These are phyloP conservation scores for Suillus subaureus DNA, from an alignment of 768 basidiomycete species.

Conservation along the genomic window DNA sequence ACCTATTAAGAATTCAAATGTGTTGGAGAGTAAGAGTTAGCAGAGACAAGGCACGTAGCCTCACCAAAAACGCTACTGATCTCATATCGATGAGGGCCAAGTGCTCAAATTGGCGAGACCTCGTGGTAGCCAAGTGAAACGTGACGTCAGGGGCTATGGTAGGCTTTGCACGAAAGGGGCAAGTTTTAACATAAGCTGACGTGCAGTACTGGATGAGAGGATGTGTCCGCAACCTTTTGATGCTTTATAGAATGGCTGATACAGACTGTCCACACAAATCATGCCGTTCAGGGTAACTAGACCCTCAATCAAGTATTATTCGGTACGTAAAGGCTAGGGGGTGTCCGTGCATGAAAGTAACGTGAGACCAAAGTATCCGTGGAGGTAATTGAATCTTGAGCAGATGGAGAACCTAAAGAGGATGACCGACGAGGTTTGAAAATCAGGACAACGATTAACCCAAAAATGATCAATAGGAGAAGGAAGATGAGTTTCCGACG, in stretches of 20 bases:
- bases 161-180: not conserved
- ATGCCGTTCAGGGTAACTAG: conserved; percentile 4
- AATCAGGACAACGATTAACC: conserved; percentile 83
- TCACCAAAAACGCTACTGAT: conserved; percentile 1
- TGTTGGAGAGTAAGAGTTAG: not conserved
- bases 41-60: not conserved
- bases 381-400: conserved; percentile 21
- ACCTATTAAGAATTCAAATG: not conserved
- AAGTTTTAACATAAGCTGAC: not conserved
- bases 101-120: not conserved
- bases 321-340: not conserved
- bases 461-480: conserved; percentile 86
- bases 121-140: not conserved
- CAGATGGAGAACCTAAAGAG: conserved; percentile 29
- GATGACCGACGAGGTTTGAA: conserved; percentile 78
- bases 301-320: conserved; percentile 8
- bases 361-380: conserved; percentile 32
- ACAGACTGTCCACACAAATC: not conserved
- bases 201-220: not conserved
- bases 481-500: conserved; percentile 93
- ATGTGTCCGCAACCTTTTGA: not conserved
- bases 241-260: not conserved
- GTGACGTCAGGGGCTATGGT: not conserved
- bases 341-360: conserved; percentile 36
- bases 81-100: conserved; percentile 3